Evolutionary conservation across 2,329 filamentous ascomycete genomes (phyloP).

Genomic region (Diaporthe vexans): DNA sequence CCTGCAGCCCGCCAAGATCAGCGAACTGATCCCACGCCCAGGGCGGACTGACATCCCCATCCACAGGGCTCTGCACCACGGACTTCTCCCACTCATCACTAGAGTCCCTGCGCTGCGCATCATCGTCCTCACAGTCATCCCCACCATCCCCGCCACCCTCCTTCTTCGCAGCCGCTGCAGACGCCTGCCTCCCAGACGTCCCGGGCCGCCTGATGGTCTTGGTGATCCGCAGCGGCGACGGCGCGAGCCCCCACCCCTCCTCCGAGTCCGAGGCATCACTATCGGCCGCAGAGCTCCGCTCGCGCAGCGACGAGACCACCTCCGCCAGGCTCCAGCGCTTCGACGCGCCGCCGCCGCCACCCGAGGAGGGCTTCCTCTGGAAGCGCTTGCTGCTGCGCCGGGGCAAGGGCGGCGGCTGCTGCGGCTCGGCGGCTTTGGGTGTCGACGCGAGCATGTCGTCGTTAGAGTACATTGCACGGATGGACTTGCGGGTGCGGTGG

Average conservation of each 20-base stretch:
- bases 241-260: constrained; percentile 5
- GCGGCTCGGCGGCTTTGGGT: neutral
- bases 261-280: constrained; percentile 20
- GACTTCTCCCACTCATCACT: constrained; percentile 35
- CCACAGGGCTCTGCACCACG: constrained; percentile 29
- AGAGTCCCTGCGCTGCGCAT: constrained; percentile 7
- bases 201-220: neutral
- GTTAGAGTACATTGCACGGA: constrained; percentile 37
- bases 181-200: neutral
- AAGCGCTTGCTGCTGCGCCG: constrained; percentile 40
- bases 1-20: constrained; percentile 40
- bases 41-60: constrained; percentile 32
- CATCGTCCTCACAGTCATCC: neutral
- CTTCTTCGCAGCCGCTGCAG: too few relatives aligned
- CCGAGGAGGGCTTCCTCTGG: neutral
- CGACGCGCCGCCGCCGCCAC: neutral
- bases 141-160: neutral
- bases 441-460: constrained; percentile 37
- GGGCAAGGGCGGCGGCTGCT: constrained; percentile 34
- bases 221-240: constrained; percentile 35
- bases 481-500: constrained; percentile 12
- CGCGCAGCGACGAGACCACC: constrained; percentile 30
- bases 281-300: neutral
- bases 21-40: constrained; percentile 41
- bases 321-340: constrained; percentile 40